Percentiles rank a stretch among this genome's conserved stretches.
Evolutionary conservation across 2,329 filamentous ascomycete species (phyloP).

Genomic region (Hymenoscyphus linearis): DNA sequence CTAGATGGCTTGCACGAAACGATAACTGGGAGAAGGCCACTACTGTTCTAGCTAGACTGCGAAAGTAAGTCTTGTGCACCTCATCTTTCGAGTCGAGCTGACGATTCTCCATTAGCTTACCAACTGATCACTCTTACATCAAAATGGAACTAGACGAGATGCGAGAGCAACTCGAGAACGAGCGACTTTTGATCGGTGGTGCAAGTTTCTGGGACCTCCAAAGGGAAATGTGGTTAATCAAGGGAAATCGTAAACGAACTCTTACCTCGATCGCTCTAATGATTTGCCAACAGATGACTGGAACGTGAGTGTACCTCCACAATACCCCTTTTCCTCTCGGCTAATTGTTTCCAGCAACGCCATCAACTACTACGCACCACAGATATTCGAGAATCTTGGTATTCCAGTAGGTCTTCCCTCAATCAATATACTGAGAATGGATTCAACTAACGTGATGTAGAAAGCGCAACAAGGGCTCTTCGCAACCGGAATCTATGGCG

Average conservation of each 20-base stretch:
- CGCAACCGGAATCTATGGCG: conserved; percentile 68
- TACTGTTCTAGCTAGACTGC: conserved; percentile 47
- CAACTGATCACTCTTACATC: conserved; percentile 48
- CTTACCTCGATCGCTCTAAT: conserved; percentile 57
- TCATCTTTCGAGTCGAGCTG: background rate
- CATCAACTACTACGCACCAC: conserved; percentile 52
- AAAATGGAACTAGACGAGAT: conserved; percentile 44
- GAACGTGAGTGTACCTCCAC: conserved; percentile 30
- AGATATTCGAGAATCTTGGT: conserved; percentile 63
- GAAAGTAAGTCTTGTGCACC: conserved; percentile 17
- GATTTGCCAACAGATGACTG: conserved; percentile 66
- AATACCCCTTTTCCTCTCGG: background rate
- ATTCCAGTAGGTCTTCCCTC: conserved; percentile 37
- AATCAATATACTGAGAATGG: background rate
- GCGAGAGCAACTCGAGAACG: conserved; percentile 42
- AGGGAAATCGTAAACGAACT: conserved; percentile 58
- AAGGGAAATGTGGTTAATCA: conserved; percentile 55
- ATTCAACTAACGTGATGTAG: conserved; percentile 11
- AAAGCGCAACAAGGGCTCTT: conserved; percentile 56
- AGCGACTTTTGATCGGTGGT: conserved; percentile 43
- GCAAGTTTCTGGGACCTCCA: conserved; percentile 44
- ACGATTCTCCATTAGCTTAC: conserved; percentile 34
- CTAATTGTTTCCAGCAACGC: conserved; percentile 38
- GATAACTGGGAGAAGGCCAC: conserved; percentile 63
- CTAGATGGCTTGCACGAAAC: conserved; percentile 61